Percentiles rank a stretch among this genome's conserved stretches.
Conservation (phyloP, 2,329 filamentous ascomycete genomes). For the Neoscytalidium dimidiatum region DNA sequence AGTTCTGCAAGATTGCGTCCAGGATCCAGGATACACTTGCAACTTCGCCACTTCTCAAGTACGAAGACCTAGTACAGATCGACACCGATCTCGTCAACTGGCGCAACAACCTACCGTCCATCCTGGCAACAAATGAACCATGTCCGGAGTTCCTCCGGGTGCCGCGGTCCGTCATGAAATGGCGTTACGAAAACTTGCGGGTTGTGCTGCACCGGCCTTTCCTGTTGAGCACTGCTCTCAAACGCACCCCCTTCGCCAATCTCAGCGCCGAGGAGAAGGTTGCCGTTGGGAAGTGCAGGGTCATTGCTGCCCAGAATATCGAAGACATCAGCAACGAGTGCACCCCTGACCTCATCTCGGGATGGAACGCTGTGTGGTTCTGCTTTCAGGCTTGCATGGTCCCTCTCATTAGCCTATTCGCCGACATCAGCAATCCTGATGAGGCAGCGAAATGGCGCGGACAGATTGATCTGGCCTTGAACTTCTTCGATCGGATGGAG, state of each 20-base stretch:
- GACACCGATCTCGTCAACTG: slow-evolving; percentile 71
- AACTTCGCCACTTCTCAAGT: slow-evolving; percentile 66
- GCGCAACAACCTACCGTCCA: slow-evolving; percentile 67
- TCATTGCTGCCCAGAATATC: slow-evolving; percentile 70
- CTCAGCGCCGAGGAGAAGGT: slow-evolving; percentile 64
- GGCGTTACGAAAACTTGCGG: slow-evolving; percentile 77
- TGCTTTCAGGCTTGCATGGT: slow-evolving; percentile 81
- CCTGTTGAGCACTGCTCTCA: slow-evolving; percentile 64
- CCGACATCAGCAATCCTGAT: slow-evolving; percentile 53
- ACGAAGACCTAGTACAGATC: slow-evolving; percentile 65
- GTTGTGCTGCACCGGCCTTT: slow-evolving; percentile 75
- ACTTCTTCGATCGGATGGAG: slow-evolving; percentile 46
- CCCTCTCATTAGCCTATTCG: slow-evolving; percentile 73
- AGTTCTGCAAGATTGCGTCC: slow-evolving; percentile 78
- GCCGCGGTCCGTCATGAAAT: slow-evolving; percentile 75
- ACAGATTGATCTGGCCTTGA: slow-evolving; percentile 44
- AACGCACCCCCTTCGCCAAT: slow-evolving; percentile 52
- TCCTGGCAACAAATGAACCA: slow-evolving; percentile 55
- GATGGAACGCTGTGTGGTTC: slow-evolving; percentile 82
- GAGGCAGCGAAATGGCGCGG: slow-evolving; percentile 44
- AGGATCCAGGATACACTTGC: slow-evolving; percentile 76
- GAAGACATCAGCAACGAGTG: slow-evolving; percentile 72
- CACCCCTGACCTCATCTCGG: slow-evolving; percentile 72
- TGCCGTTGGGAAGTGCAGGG: slow-evolving; percentile 68
- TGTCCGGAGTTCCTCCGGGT: slow-evolving; percentile 71